Conservation (phyloP, 257 asterid genomes). For the Solanum microdontum region DNA sequence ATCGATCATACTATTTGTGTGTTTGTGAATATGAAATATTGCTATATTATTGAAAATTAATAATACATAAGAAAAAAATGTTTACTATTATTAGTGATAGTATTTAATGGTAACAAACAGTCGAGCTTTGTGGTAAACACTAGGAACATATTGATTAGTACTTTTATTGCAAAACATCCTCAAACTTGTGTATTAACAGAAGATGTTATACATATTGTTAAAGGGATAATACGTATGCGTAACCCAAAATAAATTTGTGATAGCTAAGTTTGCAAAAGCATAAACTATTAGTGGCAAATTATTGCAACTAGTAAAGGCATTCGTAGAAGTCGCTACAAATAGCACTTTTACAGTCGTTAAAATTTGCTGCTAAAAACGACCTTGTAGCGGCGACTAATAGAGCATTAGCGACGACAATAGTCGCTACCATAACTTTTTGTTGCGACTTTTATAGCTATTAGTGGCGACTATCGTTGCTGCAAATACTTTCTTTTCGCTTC, state of each 20-base stretch:
- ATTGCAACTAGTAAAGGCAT: not conserved
- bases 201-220: not conserved
- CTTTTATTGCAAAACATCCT: not conserved
- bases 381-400: too few relatives aligned
- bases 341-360: not conserved
- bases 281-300: not conserved
- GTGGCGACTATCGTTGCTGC: too few relatives aligned
- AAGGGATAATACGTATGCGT: not conserved
- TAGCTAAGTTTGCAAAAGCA: not conserved
- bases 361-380: not conserved
- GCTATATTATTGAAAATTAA: not conserved
- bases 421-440: too few relatives aligned
- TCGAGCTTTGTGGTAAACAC: not conserved
- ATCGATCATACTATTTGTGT: too few relatives aligned
- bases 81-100: not conserved
- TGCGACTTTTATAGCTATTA: too few relatives aligned
- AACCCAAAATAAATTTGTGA: not conserved
- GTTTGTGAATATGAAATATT: not conserved
- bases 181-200: not conserved
- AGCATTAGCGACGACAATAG: not conserved
- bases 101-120: not conserved
- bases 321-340: not conserved
- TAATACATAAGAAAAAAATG: too few relatives aligned
- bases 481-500: too few relatives aligned
- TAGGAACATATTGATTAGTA: not conserved